Percentiles rank a stretch among this genome's conserved stretches.
Evolutionary conservation across 2,329 filamentous ascomycete genomes (phyloP).

Genomic region (Ascochyta viciae-villosae): DNA sequence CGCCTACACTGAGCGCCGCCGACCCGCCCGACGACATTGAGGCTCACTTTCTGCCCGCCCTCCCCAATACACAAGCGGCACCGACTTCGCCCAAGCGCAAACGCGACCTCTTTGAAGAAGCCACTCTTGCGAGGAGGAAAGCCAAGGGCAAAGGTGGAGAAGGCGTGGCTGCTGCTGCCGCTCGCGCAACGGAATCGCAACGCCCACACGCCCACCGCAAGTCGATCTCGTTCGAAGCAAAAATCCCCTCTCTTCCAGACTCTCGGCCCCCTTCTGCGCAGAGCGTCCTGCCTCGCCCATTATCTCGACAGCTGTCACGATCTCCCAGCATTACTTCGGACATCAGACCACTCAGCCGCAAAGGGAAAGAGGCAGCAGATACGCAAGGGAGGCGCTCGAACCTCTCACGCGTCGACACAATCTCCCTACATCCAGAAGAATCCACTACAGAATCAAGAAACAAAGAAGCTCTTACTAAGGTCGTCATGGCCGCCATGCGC

Average conservation of each 20-base stretch:
- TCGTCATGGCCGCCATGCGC: slow-evolving; percentile 62
- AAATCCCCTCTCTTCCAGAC: slow-evolving; percentile 28
- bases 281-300: slow-evolving; percentile 28
- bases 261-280: slow-evolving; percentile 36
- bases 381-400: slow-evolving; percentile 38
- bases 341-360: slow-evolving; percentile 40
- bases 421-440: slow-evolving; percentile 39
- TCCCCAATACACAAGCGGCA: slow-evolving; percentile 29
- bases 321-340: slow-evolving; percentile 46
- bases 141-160: slow-evolving; percentile 53
- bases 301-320: slow-evolving; percentile 35
- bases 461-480: slow-evolving; percentile 58
- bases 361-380: slow-evolving; percentile 40
- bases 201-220: slow-evolving; percentile 42
- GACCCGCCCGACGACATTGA: slow-evolving; percentile 24
- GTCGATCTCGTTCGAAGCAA: slow-evolving; percentile 40
- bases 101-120: slow-evolving; percentile 57
- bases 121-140: slow-evolving; percentile 52
- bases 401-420: slow-evolving; percentile 45
- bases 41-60: slow-evolving; percentile 43
- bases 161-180: slow-evolving; percentile 53
- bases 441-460: slow-evolving; percentile 52
- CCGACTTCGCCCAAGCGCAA: slow-evolving; percentile 51
- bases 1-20: slow-evolving; percentile 8
- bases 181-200: slow-evolving; percentile 38